A percentile compares a stretch with the other conserved stretches of the same genome.
These are phyloP conservation scores for Hysterangium stoloniferum DNA, from an alignment of 768 basidiomycete species.

Conservation along the genomic window DNA sequence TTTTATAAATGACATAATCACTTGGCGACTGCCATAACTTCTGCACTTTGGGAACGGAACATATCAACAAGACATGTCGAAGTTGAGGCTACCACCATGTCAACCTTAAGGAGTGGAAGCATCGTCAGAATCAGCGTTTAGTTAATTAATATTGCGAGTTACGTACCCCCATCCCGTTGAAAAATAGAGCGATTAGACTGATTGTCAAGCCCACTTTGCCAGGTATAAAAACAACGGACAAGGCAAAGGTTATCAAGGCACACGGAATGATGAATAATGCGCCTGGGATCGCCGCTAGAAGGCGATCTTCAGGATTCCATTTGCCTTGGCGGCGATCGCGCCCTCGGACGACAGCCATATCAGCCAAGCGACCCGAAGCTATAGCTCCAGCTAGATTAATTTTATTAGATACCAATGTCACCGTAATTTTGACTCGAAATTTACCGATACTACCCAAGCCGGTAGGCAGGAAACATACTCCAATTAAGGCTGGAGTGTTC, in stretches of 20 bases:
- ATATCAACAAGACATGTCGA: slow-evolving; percentile 55
- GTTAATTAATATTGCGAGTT: no score
- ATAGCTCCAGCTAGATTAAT: slow-evolving; percentile 61
- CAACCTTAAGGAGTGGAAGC: slow-evolving; percentile 46
- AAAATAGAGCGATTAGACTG: slow-evolving; percentile 48
- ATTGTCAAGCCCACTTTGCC: slow-evolving; percentile 42
- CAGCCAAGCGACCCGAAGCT: slow-evolving; percentile 51
- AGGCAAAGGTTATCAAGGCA: slow-evolving; percentile 40
- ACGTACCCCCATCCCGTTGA: slow-evolving; percentile 62
- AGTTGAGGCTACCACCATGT: slow-evolving; percentile 47
- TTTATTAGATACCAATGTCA: neutral
- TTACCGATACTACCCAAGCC: neutral
- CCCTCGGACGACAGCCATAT: slow-evolving; percentile 41
- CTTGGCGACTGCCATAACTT: slow-evolving; percentile 49
- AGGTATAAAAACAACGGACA: slow-evolving; percentile 41
- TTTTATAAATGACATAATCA: slow-evolving; percentile 18
- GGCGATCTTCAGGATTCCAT: slow-evolving; percentile 65
- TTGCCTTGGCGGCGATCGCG: slow-evolving; percentile 41
- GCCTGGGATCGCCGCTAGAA: slow-evolving; percentile 43
- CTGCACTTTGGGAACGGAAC: slow-evolving; percentile 52
- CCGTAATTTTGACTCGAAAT: no score
- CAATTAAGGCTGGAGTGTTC: neutral
- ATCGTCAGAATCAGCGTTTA: no score
- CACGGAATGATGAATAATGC: slow-evolving; percentile 44
- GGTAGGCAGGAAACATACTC: neutral